Evolutionary conservation across 116 monocot species (phyloP).

Genomic region (Trichopus zeylanicus): DNA sequence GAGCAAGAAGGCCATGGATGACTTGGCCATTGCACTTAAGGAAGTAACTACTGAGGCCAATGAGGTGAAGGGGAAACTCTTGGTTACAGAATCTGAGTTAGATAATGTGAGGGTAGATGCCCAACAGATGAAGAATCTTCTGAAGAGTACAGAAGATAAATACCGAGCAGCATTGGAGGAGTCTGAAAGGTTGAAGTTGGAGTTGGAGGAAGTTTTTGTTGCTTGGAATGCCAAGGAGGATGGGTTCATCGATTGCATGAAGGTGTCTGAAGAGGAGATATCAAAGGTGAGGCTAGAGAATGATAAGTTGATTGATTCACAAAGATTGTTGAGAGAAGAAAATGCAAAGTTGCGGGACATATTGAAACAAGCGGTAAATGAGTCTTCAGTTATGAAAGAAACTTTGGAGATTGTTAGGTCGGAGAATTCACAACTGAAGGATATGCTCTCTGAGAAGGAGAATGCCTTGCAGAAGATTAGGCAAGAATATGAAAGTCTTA

Average conservation of each 20-base stretch:
- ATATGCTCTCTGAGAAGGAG: conserved; percentile 55
- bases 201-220: conserved; percentile 39
- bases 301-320: conserved; percentile 28
- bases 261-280: conserved; percentile 60
- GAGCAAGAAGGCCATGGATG: conserved; percentile 79
- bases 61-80: conserved; percentile 32
- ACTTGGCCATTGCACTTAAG: conserved; percentile 55
- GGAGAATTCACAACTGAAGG: conserved; percentile 61
- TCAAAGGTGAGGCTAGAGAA: conserved; percentile 41
- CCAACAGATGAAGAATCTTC: conserved; percentile 8
- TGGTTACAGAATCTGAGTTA: conserved; percentile 26
- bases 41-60: conserved; percentile 47
- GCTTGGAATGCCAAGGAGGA: conserved; percentile 65
- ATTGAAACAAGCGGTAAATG: conserved; percentile 74
- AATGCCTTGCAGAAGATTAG: conserved; percentile 25
- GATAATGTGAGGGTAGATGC: conserved; percentile 24
- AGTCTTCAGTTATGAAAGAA: conserved; percentile 69
- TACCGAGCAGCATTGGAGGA: conserved; percentile 22
- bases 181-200: conserved; percentile 26
- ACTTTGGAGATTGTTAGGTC: conserved; percentile 57
- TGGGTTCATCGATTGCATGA: conserved; percentile 49
- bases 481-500: conserved; percentile 57
- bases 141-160: conserved; percentile 29
- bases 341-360: conserved; percentile 62
- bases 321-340: conserved; percentile 44